A percentile compares a stretch with the other conserved stretches of the same genome.
These are phyloP conservation scores for Scedosporium boydii DNA, from an alignment of 2,329 filamentous ascomycete species.

Conservation along the genomic window DNA sequence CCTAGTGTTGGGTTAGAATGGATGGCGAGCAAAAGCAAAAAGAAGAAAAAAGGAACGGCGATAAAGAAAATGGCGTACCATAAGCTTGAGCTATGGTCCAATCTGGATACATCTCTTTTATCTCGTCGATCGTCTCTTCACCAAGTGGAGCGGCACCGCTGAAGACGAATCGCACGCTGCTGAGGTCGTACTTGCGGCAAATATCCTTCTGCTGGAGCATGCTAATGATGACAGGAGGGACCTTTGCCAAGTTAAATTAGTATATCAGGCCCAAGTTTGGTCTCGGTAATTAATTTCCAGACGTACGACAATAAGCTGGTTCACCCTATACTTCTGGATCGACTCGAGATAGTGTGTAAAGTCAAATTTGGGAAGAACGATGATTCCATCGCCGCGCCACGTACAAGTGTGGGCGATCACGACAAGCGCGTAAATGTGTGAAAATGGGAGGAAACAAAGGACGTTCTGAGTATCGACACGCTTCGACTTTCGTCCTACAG, in stretches of 20 bases:
- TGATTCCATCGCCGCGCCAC: constrained; percentile 62
- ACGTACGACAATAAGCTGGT: constrained; percentile 29
- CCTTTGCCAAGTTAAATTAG: constrained; percentile 35
- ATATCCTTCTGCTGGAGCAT: constrained; percentile 56
- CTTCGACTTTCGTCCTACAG: constrained; percentile 18
- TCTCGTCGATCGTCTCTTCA: constrained; percentile 57
- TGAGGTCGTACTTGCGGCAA: constrained; percentile 61
- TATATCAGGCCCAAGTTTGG: background rate
- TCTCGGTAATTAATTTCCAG: background rate
- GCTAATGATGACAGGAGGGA: constrained; percentile 74
- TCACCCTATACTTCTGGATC: constrained; percentile 60
- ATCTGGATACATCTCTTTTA: constrained; percentile 49
- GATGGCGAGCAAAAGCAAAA: background rate
- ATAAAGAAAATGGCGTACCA: constrained; percentile 22
- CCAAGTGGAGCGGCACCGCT: constrained; percentile 74
- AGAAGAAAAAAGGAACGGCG: background rate
- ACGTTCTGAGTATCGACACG: constrained; percentile 17
- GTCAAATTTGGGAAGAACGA: constrained; percentile 67
- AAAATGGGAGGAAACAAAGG: constrained; percentile 62
- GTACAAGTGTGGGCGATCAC: constrained; percentile 55
- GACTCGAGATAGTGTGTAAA: constrained; percentile 49
- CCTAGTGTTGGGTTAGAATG: constrained; percentile 26
- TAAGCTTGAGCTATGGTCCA: constrained; percentile 64
- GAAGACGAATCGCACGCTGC: constrained; percentile 54
- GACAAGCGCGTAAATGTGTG: constrained; percentile 69